Percentiles rank a stretch among this genome's conserved stretches.
These are phyloP conservation scores for Alternaria consortialis DNA, from an alignment of 2,329 filamentous ascomycete species.

Conservation along the genomic window DNA sequence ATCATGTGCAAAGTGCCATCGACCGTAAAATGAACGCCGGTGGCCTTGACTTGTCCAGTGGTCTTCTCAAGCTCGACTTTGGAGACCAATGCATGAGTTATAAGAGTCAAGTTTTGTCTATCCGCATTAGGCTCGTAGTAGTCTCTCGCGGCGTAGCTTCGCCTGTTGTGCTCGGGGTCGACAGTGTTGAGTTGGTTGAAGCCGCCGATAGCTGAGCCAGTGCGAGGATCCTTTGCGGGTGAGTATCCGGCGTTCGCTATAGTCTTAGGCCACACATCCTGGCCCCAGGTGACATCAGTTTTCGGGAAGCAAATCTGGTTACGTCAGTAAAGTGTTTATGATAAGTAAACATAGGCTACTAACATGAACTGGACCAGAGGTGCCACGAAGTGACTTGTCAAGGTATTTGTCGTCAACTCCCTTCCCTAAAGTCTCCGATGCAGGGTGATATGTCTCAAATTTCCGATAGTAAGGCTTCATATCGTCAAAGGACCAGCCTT, in stretches of 20 bases:
- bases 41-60: slow-evolving; percentile 52
- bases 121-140: slow-evolving; percentile 49
- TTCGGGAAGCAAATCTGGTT: slow-evolving; percentile 34
- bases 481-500: slow-evolving; percentile 49
- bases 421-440: slow-evolving; percentile 25
- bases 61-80: slow-evolving; percentile 58
- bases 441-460: slow-evolving; percentile 45
- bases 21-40: slow-evolving; percentile 49
- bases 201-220: slow-evolving; percentile 40
- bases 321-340: slow-evolving; percentile 1
- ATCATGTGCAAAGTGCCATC: slow-evolving; percentile 44
- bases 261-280: slow-evolving; percentile 41
- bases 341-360: slow-evolving; percentile 1
- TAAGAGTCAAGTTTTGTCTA: slow-evolving; percentile 58
- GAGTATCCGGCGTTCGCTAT: slow-evolving; percentile 37
- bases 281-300: slow-evolving; percentile 30
- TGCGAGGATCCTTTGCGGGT: slow-evolving; percentile 35
- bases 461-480: slow-evolving; percentile 50
- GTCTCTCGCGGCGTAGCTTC: slow-evolving; percentile 49
- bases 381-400: slow-evolving; percentile 34
- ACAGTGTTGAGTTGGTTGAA: slow-evolving; percentile 44
- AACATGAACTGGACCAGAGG: slow-evolving; percentile 37
- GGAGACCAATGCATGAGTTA: slow-evolving; percentile 58
- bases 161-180: slow-evolving; percentile 32
- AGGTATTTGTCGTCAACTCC: slow-evolving; percentile 40